Percentiles rank a stretch among this genome's conserved stretches.
phyloP scores from a whole-genome alignment of 2,329 filamentous ascomycete genomes.

The Lecanoromycetidae sp. region DNA sequence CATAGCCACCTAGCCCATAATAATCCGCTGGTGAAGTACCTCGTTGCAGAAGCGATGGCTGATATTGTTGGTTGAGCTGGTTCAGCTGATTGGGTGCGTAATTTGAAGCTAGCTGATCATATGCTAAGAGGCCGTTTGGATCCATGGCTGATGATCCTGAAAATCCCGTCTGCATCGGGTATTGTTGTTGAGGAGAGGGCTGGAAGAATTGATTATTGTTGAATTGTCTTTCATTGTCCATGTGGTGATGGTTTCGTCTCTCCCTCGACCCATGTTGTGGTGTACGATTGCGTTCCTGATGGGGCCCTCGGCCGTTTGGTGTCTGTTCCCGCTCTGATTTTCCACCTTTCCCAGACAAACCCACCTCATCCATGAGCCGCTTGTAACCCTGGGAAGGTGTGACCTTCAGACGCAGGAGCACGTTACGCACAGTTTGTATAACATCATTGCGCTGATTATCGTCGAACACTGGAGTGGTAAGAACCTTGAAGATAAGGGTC shows the following conservation, averaged over 20 bases:
- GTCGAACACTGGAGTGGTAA: conserved; percentile 95
- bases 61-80: conserved; percentile 40
- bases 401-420: conserved; percentile 80
- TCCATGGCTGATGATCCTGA: conserved; percentile 24
- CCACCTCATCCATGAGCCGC: conserved; percentile 96
- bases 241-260: conserved; percentile 24
- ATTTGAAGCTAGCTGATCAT: conserved; percentile 28
- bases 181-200: conserved; percentile 26
- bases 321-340: conserved; percentile 14
- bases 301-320: conserved; percentile 12
- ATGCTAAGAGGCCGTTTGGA: conserved; percentile 21
- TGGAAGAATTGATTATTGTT: conserved; percentile 30
- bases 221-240: conserved; percentile 32
- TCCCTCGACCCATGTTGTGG: conserved; percentile 31
- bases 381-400: conserved; percentile 95
- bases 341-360: conserved; percentile 47
- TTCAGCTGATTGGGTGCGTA: conserved; percentile 30
- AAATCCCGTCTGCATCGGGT: conserved; percentile 28
- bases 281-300: conserved; percentile 31
- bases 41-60: conserved; percentile 38
- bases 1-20: conserved; percentile 35
- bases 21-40: conserved; percentile 33
- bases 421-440: conserved; percentile 80
- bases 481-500: conserved; percentile 94
- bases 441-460: conserved; percentile 79